phyloP scores from a whole-genome alignment of 1,284 basidiomycete genomes.

The Termitomyces sp. region DNA sequence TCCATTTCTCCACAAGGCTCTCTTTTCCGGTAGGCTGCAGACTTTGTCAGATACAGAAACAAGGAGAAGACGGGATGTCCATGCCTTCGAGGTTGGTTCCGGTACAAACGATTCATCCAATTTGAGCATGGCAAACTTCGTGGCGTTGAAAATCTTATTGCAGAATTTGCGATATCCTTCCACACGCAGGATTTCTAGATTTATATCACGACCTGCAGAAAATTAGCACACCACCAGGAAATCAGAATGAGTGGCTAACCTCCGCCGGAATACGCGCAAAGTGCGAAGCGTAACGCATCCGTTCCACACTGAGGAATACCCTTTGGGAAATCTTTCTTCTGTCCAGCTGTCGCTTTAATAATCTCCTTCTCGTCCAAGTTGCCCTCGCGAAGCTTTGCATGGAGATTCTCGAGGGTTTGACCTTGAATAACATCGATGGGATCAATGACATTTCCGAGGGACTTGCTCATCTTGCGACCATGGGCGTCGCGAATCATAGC shows the following conservation, averaged over 20 bases:
- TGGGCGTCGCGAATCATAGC: conserved; percentile 99
- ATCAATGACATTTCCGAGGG: conserved; percentile 97
- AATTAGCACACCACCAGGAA: background rate
- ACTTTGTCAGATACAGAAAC: conserved; percentile 5
- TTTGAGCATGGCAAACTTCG: conserved; percentile 97
- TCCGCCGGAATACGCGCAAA: conserved; percentile 91
- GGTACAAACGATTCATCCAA: conserved; percentile 82
- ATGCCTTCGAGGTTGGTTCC: conserved; percentile 61
- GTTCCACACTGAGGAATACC: conserved; percentile 99
- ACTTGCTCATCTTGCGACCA: conserved; percentile 99
- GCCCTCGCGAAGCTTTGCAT: conserved; percentile 84
- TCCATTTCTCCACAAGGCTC: conserved; percentile 93
- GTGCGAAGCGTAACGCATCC: conserved; percentile 91
- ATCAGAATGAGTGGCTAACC: conserved; percentile 39
- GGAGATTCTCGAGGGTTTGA: conserved; percentile 76
- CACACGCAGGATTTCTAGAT: conserved; percentile 94
- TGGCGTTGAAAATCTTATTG: conserved; percentile 99
- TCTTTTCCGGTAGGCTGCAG: conserved; percentile 81
- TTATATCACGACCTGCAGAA: conserved; percentile 80
- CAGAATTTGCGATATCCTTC: conserved; percentile 99
- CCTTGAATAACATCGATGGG: conserved; percentile 96
- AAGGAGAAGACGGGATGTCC: conserved; percentile 8
- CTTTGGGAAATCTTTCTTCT: conserved; percentile 99
- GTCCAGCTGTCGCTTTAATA: conserved; percentile 84
- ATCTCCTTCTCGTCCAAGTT: conserved; percentile 97